Percentiles rank a stretch among this genome's conserved stretches.
Conservation (phyloP, 495 filamentous ascomycete genomes). For the Lichenothelia convexa region DNA sequence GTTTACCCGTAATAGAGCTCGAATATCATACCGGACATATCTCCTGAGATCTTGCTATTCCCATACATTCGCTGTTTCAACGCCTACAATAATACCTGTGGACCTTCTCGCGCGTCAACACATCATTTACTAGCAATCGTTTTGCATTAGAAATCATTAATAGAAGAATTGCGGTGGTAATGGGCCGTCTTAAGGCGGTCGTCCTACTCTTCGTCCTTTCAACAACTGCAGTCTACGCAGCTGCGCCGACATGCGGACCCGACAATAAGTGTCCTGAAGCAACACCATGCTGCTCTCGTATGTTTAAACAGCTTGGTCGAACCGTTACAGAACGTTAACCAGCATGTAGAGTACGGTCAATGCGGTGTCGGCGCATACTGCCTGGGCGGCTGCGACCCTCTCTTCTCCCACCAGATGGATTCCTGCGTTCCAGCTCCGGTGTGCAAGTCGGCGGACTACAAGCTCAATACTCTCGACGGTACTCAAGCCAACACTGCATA, state of each 20-base stretch:
- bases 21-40: too few species aligned
- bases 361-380: slow-evolving; percentile 92
- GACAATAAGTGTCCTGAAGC: slow-evolving; percentile 52
- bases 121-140: too few species aligned
- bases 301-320: slow-evolving; percentile 21
- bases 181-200: too few species aligned
- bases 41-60: too few species aligned
- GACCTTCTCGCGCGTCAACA: too few species aligned
- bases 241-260: slow-evolving; percentile 29
- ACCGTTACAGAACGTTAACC: neutral
- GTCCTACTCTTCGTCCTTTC: too few species aligned
- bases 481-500: slow-evolving; percentile 56
- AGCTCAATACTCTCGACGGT: slow-evolving; percentile 47
- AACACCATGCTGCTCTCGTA: slow-evolving; percentile 85
- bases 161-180: too few species aligned
- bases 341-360: slow-evolving; percentile 62
- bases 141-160: too few species aligned
- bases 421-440: slow-evolving; percentile 75
- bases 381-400: slow-evolving; percentile 85
- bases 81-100: too few species aligned
- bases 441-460: slow-evolving; percentile 57
- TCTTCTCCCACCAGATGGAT: slow-evolving; percentile 58
- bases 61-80: too few species aligned
- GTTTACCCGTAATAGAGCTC: too few species aligned
- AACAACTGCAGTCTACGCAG: slow-evolving; percentile 2